These are phyloP conservation scores for Taxawa tesnikishii DNA, from an alignment of 2,329 filamentous ascomycete genomes.

Conservation along the genomic window DNA sequence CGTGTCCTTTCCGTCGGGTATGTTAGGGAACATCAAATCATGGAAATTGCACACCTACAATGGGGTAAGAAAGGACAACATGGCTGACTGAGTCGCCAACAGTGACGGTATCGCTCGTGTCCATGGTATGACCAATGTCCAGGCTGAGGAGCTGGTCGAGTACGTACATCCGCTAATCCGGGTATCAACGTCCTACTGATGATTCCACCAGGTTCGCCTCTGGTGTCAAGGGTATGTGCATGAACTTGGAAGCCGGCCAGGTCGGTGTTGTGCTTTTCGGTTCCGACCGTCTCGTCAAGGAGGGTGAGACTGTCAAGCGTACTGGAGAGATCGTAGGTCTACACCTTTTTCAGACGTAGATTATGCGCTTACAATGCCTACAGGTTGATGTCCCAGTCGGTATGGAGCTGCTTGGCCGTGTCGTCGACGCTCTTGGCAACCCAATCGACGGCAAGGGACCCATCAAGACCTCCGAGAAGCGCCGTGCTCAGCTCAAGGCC, in stretches of 20 bases:
- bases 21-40: constrained; percentile 33
- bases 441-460: constrained; percentile 99
- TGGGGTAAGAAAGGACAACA: constrained; percentile 9
- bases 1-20: constrained; percentile 99
- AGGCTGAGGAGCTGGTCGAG: constrained; percentile 99
- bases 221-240: constrained; percentile 99
- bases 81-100: constrained; percentile 23
- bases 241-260: constrained; percentile 99
- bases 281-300: constrained; percentile 99
- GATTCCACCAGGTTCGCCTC: constrained; percentile 72
- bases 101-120: constrained; percentile 99
- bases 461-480: constrained; percentile 78
- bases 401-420: constrained; percentile 85
- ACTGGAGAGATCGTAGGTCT: constrained; percentile 91
- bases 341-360: neutral
- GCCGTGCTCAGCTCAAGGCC: constrained; percentile 97
- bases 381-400: constrained; percentile 97
- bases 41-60: constrained; percentile 10
- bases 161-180: constrained; percentile 53
- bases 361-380: neutral
- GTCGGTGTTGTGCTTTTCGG: constrained; percentile 99
- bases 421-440: constrained; percentile 96
- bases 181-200: neutral
- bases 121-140: constrained; percentile 98
- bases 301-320: constrained; percentile 99